Evolutionary conservation across 1,284 basidiomycete genomes (phyloP).

Genomic region (Papiliotrema laurentii): DNA sequence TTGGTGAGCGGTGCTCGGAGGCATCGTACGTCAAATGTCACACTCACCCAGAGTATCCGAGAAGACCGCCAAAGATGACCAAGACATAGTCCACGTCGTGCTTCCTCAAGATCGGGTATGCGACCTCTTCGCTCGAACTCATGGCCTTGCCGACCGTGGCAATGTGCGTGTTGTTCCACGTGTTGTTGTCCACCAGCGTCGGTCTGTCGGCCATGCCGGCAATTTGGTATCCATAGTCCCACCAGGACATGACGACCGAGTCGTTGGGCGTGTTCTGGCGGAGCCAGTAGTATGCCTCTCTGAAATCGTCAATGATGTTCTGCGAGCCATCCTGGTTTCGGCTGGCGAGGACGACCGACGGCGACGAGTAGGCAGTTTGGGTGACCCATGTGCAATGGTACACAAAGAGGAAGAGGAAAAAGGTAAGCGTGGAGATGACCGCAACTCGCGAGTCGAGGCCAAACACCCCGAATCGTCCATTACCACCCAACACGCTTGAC

Average conservation of each 20-base stretch:
- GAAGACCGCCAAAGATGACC: conserved; percentile 90
- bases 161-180: conserved; percentile 99
- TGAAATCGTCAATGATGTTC: conserved; percentile 98
- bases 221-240: conserved; percentile 99
- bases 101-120: conserved; percentile 92
- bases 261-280: conserved; percentile 89
- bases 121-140: conserved; percentile 88
- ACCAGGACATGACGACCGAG: conserved; percentile 97
- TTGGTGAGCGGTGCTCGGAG: background rate
- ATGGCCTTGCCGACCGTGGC: conserved; percentile 97
- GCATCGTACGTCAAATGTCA: background rate
- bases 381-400: conserved; percentile 98
- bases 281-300: conserved; percentile 99
- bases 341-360: conserved; percentile 90
- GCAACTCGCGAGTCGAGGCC: conserved; percentile 76
- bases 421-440: conserved; percentile 71
- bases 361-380: conserved; percentile 91
- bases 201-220: conserved; percentile 93
- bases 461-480: conserved; percentile 62
- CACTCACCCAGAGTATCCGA: conserved; percentile 81
- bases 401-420: conserved; percentile 83
- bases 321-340: conserved; percentile 76
- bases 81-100: conserved; percentile 99
- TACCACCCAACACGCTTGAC: conserved; percentile 26
- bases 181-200: conserved; percentile 93